These are phyloP conservation scores for Aspergillus pseudoglaucus DNA, from an alignment of 2,329 filamentous ascomycete genomes.

Conservation along the genomic window DNA sequence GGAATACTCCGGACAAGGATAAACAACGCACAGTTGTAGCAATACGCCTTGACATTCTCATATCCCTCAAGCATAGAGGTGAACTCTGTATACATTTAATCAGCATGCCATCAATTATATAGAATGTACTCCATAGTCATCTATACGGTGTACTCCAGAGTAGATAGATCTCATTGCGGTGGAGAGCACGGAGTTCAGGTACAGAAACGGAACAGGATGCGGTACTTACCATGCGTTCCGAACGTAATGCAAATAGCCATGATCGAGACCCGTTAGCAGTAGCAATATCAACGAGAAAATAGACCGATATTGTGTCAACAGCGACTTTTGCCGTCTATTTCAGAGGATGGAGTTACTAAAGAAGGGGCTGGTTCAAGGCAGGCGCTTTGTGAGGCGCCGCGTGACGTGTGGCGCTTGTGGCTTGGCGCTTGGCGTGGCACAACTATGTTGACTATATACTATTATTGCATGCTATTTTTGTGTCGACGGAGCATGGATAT, in stretches of 20 bases:
- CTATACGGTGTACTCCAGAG: too few species aligned
- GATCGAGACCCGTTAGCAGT: constrained; percentile 2
- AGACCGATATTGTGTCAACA: neutral
- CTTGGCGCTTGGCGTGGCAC: constrained; percentile 22
- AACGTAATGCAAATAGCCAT: constrained; percentile 42
- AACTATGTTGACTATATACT: neutral
- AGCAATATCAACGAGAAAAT: too few species aligned
- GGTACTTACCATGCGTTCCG: constrained; percentile 33
- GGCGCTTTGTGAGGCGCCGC: constrained; percentile 9
- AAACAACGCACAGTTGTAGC: constrained; percentile 36
- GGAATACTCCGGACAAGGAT: constrained; percentile 2
- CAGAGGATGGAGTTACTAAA: constrained; percentile 1
- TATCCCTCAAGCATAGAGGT: constrained; percentile 40
- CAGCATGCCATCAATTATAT: neutral
- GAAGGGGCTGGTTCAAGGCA: constrained; percentile 19
- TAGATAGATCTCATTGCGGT: too few species aligned
- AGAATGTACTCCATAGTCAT: neutral
- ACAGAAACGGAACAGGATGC: constrained; percentile 5
- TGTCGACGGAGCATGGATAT: neutral
- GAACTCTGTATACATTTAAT: constrained; percentile 32
- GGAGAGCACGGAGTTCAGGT: constrained; percentile 3
- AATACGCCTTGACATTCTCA: constrained; percentile 41
- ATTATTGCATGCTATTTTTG: too few species aligned
- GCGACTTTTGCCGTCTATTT: neutral
- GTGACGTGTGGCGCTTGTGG: constrained; percentile 29